phyloP scores from a whole-genome alignment of 257 asterid genomes.

The Fraxinus americana region DNA sequence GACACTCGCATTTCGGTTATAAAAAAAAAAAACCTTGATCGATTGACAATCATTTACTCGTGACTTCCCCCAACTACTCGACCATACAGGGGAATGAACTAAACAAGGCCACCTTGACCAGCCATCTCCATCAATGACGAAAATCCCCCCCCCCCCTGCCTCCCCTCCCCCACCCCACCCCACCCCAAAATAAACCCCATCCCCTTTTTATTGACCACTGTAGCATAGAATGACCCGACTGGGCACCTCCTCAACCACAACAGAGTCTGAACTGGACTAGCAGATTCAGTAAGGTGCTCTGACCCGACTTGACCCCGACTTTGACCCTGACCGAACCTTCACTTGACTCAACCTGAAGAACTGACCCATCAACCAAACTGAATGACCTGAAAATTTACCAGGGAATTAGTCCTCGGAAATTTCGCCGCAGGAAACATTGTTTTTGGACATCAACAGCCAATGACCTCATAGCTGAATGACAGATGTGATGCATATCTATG shows the following conservation, averaged over 20 bases:
- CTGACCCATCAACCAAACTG: slow-evolving; percentile 33
- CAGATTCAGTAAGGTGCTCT: slow-evolving; percentile 54
- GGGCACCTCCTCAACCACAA: slow-evolving; percentile 46
- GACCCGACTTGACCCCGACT: slow-evolving; percentile 46
- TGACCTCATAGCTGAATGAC: neutral
- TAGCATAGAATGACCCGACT: slow-evolving; percentile 39
- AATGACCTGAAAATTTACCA: slow-evolving; percentile 23
- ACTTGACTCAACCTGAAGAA: slow-evolving; percentile 26
- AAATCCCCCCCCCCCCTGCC: slow-evolving; percentile 14
- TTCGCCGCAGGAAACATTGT: neutral
- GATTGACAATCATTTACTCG: slow-evolving; percentile 4
- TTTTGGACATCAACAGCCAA: neutral
- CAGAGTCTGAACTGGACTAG: slow-evolving; percentile 46
- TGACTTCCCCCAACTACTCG: slow-evolving; percentile 37
- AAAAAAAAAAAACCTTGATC: neutral
- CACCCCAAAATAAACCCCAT: slow-evolving; percentile 7
- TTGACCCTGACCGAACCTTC: slow-evolving; percentile 24
- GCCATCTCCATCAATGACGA: slow-evolving; percentile 21
- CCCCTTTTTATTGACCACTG: slow-evolving; percentile 37
- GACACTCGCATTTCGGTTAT: neutral
- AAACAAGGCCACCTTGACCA: slow-evolving; percentile 35
- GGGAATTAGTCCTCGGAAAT: slow-evolving; percentile 17
- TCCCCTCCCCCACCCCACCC: too few species aligned
- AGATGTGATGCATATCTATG: neutral
- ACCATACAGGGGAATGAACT: slow-evolving; percentile 37